phyloP scores from a whole-genome alignment of 1,139 yeast genomes.

The Pichia sp. region DNA sequence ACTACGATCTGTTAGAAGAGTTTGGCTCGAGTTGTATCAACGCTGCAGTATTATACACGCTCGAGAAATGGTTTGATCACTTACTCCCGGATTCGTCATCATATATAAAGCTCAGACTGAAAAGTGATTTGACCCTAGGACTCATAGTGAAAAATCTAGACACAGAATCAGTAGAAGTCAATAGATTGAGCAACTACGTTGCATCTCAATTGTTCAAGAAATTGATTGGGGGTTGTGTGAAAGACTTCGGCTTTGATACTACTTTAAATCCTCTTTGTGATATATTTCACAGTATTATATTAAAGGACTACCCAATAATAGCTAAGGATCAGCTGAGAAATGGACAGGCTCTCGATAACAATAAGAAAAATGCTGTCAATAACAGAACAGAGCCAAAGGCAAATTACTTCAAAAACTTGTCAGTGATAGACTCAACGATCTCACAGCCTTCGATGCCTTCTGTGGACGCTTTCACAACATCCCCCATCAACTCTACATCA shows the following conservation, averaged over 20 bases:
- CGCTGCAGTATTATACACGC: conserved; percentile 54
- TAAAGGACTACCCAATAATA: conserved; percentile 62
- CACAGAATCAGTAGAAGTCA: conserved; percentile 38
- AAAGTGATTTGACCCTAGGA: conserved; percentile 42
- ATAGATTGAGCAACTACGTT: conserved; percentile 41
- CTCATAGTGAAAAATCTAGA: conserved; percentile 50
- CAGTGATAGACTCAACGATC: conserved; percentile 22
- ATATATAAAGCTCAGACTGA: conserved; percentile 52
- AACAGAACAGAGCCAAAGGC: not conserved
- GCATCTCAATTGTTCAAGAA: conserved; percentile 53
- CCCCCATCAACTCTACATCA: conserved; percentile 2
- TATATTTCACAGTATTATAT: conserved; percentile 58
- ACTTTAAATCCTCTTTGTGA: conserved; percentile 62
- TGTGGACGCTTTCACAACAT: not conserved
- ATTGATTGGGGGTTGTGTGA: conserved; percentile 64
- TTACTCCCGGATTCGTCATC: conserved; percentile 47
- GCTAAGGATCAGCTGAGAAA: conserved; percentile 17
- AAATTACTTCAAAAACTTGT: conserved; percentile 10
- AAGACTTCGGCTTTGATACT: conserved; percentile 75
- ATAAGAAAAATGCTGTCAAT: not conserved
- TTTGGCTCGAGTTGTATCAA: conserved; percentile 56
- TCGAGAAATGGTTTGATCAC: conserved; percentile 53
- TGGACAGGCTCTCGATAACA: not conserved
- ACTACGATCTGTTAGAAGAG: conserved; percentile 45
- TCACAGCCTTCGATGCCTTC: conserved; percentile 15